A percentile compares a stretch with the other conserved stretches of the same genome.
Conservation (phyloP, 2,329 filamentous ascomycete genomes). For the Colletotrichum echinochloae region DNA sequence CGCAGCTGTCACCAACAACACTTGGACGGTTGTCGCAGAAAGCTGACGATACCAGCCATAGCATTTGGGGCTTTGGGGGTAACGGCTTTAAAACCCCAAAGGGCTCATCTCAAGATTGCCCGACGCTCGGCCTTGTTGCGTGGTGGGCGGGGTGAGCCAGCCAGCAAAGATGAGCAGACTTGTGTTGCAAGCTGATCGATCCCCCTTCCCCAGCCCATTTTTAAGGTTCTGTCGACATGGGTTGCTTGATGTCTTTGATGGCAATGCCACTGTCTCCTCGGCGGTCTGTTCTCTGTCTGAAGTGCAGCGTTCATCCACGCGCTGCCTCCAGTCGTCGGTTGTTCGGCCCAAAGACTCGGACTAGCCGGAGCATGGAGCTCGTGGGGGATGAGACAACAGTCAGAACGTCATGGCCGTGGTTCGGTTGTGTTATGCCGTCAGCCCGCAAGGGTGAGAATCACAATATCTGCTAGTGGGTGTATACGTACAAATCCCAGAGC, state of each 20-base stretch:
- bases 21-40: slow-evolving; percentile 13
- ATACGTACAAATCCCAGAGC: no score
- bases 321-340: slow-evolving; percentile 24
- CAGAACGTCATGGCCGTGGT: slow-evolving; percentile 6
- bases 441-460: slow-evolving; percentile 1
- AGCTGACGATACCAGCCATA: slow-evolving; percentile 14
- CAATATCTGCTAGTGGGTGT: slow-evolving; percentile 3
- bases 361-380: slow-evolving; percentile 8
- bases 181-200: neutral
- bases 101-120: slow-evolving; percentile 20
- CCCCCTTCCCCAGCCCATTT: neutral
- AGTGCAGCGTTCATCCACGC: slow-evolving; percentile 32
- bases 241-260: slow-evolving; percentile 29
- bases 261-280: slow-evolving; percentile 29
- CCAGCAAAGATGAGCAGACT: slow-evolving; percentile 15
- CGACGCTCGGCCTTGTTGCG: slow-evolving; percentile 3
- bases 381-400: slow-evolving; percentile 3
- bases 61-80: slow-evolving; percentile 11
- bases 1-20: slow-evolving; percentile 20
- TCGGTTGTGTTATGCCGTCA: slow-evolving; percentile 6
- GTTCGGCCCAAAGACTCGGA: slow-evolving; percentile 25
- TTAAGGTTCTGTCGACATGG: slow-evolving; percentile 36
- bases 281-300: slow-evolving; percentile 33
- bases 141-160: slow-evolving; percentile 13
- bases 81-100: slow-evolving; percentile 28